Base-by-base conservation (phyloP, 331 rosid species). In the Malus hybrid region DNA sequence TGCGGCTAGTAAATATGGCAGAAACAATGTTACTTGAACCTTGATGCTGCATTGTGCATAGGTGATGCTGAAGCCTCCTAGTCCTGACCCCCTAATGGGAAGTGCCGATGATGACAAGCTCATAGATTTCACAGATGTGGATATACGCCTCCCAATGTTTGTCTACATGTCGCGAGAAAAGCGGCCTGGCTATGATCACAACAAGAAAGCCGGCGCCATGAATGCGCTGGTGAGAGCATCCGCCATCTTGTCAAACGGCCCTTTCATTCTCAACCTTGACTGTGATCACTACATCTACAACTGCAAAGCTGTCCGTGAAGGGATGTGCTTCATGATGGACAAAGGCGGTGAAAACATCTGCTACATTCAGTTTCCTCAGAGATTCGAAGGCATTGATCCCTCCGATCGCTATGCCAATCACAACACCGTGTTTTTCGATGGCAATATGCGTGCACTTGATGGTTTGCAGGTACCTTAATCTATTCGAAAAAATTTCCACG, bases 271-370 rank as follows among this genome's bases (percentile, higher is more conserved):
- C 19, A 94, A 94, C 76, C 91, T 94, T 18, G 99, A 90, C 2
- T 94, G 97, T 50, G 97, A 94, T 60, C 97, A 94, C 70, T 94
- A 90, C 74, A 76, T 94, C 75, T 78, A 89, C 85, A 90, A 94
- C 44, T 94, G 97, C 86, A 90, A 86, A 78, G 99, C 99, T 14
- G 7, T 94, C 26, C 79, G 91, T 0, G 99, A 94, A 80, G 97
- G 97, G 26, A 92, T 92, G 97, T 94, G 99, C 71, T 94, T 94
- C 86, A 90, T 94, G 97, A 87, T 94, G 96, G 99, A 94, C 46
- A 85, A 88, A 46, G 97, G 92, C 0, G 99, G 99, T 0, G 97
- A 92, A 60, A 77, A 77, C 66, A 87, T 94, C 34, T 92, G 97
- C 71, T 94, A 90, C 80, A 90, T 94, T 68, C 99, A 94, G 36